phyloP scores from a whole-genome alignment of 305 asterid genomes.

The Solanum hybrid region DNA sequence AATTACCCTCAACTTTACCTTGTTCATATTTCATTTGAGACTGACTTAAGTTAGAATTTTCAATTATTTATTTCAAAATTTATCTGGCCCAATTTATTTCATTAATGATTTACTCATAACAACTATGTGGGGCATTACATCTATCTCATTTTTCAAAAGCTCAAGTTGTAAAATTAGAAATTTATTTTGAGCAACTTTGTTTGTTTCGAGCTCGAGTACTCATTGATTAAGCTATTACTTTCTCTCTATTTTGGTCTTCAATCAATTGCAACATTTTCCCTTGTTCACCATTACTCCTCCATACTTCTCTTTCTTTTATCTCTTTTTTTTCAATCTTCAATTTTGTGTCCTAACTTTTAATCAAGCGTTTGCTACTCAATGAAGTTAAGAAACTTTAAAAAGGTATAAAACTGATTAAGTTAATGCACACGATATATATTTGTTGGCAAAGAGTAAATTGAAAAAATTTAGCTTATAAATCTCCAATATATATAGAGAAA shows the following conservation, averaged over 20 bases:
- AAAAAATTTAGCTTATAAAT: background rate
- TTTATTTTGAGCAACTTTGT: no score
- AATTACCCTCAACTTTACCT: background rate
- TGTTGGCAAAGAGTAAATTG: background rate
- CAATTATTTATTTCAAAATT: no score
- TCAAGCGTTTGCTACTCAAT: no score
- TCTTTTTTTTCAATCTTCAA: background rate
- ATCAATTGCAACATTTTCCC: background rate
- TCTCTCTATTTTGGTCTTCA: background rate
- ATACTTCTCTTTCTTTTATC: background rate
- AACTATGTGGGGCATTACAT: no score
- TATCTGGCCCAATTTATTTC: no score
- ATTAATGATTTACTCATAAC: background rate
- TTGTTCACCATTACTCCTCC: background rate
- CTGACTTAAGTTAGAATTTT: no score
- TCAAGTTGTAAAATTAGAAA: background rate
- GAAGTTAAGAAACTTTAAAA: background rate
- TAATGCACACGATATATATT: no score
- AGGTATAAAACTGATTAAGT: background rate
- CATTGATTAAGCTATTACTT: background rate
- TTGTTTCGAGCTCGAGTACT: background rate
- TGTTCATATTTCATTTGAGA: background rate
- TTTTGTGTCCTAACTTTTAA: background rate
- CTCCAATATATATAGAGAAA: background rate
- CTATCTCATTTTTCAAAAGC: background rate